phyloP scores from a whole-genome alignment of 805 yeast species.

The Saccharomyces jurei region DNA sequence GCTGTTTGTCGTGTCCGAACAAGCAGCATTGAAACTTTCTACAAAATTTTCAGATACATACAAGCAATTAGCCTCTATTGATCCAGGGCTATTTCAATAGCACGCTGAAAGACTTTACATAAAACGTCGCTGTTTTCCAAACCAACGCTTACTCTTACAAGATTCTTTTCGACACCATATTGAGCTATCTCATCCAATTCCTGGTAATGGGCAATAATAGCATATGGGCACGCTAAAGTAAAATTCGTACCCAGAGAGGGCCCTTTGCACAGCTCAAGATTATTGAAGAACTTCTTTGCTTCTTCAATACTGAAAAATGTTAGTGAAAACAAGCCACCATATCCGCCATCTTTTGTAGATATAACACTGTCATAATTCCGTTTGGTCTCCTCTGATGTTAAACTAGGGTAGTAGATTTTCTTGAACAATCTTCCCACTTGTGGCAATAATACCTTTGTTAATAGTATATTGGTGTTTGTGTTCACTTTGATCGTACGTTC shows the following conservation, averaged over 20 bases:
- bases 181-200: conserved; percentile 72
- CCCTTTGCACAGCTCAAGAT: conserved; percentile 48
- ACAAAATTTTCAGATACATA: conserved; percentile 1
- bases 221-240: conserved; percentile 75
- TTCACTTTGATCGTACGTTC: conserved; percentile 49
- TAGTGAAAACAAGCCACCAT: conserved; percentile 78
- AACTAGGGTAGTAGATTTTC: conserved; percentile 64
- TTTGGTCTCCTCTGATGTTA: conserved; percentile 39
- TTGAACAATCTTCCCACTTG: conserved; percentile 43
- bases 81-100: conserved; percentile 35
- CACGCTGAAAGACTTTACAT: conserved; percentile 40
- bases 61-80: not conserved
- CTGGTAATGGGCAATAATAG: conserved; percentile 74
- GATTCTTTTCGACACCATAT: conserved; percentile 74
- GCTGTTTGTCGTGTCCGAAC: conserved; percentile 1
- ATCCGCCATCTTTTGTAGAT: conserved; percentile 62
- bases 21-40: conserved; percentile 1
- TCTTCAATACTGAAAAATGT: conserved; percentile 55
- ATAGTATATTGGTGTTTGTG: conserved; percentile 45
- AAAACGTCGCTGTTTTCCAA: conserved; percentile 64
- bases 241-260: conserved; percentile 89
- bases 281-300: conserved; percentile 70
- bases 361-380: conserved; percentile 63
- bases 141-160: conserved; percentile 80
- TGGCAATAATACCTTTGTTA: conserved; percentile 41